Evolutionary conservation across 2,329 filamentous ascomycete genomes (phyloP), one percentile per base, ranked within the genome.

Genomic region (Tolypocladium ovalisporum): DNA sequence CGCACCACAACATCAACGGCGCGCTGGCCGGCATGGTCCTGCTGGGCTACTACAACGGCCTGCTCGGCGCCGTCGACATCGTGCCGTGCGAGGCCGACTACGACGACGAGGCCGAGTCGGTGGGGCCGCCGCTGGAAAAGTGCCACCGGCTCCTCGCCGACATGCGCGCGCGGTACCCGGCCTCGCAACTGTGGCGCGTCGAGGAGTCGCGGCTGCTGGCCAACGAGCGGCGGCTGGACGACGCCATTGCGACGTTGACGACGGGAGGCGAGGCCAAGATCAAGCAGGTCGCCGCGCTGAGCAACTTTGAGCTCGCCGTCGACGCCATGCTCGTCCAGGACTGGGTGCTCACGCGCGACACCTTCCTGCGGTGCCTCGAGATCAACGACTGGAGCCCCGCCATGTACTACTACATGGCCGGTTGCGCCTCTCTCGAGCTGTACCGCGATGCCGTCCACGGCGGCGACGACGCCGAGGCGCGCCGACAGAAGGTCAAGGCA

Each of bases 351-450:
- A 91, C 89, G 71, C 83, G 89, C 3, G 79, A 87, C 57, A 80
- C 84, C 0, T 97, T 97, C 71, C 71, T 92, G 44, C 69, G 81
- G 62, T 92, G 89, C 62, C 76, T 89, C 13, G 85, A 89, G 56
- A 79, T 94, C 57, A 97, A 96, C 72, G 89, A 89, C 64, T 97
- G 94, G 94, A 92, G 87, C 57, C 90, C 91, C 55, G 85, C 87
- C 0, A 71, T 97, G 56, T 97, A 99, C 74, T 90, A 90, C 68
- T 97, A 92, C 73, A 88, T 96, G 62, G 88, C 89, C 1, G 94
- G 86, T 9, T 80, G 82, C 15, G 86, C 88, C 0, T 86, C 95
- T 63, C 73, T 97, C 1, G 90, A 94, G 65, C 77, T 90, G 6
- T 97, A 97, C 71, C 84, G 94, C 12, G 76, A 84, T 56, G 77